Percentiles rank a stretch among this genome's conserved stretches.
These are phyloP conservation scores for Trichomonas vaginalis DNA, from an alignment of 208 protist genomes.

Conservation along the genomic window DNA sequence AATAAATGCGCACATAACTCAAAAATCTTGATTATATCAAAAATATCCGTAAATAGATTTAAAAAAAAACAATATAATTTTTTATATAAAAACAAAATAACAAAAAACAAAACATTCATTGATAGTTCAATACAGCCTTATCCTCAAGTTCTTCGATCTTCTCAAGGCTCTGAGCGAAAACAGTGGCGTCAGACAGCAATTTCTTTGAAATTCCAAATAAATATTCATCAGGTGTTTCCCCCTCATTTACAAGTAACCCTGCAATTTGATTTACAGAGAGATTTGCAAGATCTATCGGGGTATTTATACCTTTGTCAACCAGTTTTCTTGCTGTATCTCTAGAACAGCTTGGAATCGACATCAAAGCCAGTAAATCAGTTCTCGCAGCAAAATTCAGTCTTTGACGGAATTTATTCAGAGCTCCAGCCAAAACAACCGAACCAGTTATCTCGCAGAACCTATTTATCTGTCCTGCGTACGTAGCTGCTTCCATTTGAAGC, in stretches of 20 bases:
- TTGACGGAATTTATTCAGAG: neutral
- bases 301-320: neutral
- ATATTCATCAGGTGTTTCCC: neutral
- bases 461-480: neutral
- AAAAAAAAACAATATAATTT: neutral
- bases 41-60: no score
- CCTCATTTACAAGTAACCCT: neutral
- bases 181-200: neutral
- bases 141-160: neutral
- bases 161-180: neutral
- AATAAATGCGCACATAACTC: neutral
- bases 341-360: neutral
- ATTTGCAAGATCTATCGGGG: neutral
- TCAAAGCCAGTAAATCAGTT: neutral
- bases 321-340: neutral
- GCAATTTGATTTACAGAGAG: neutral
- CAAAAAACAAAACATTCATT: neutral
- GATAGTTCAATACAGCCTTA: neutral
- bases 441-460: neutral
- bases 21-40: neutral
- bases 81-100: neutral
- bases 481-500: neutral
- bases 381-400: neutral
- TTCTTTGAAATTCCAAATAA: neutral
- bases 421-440: neutral